Evolutionary conservation across 495 filamentous ascomycete species (phyloP).

Genomic region (Xylaria flabelliformis): DNA sequence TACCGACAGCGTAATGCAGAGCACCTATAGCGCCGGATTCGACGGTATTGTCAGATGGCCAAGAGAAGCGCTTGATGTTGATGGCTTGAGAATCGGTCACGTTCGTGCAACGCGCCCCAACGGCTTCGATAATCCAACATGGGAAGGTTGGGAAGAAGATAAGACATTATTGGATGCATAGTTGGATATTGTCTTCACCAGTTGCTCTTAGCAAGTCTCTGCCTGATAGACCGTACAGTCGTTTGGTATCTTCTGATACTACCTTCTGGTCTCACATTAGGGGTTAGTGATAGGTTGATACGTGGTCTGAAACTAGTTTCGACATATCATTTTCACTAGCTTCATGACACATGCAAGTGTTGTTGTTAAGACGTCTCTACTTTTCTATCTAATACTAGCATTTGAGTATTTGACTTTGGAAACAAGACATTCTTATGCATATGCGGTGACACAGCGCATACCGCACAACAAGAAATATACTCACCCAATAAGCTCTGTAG

Average conservation of each 20-base stretch:
- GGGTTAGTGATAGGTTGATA: background rate
- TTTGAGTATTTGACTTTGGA: background rate
- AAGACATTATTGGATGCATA: conserved; percentile 42
- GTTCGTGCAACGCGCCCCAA: conserved; percentile 62
- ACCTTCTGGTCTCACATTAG: conserved; percentile 17
- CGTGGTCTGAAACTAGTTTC: background rate
- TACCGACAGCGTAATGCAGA: conserved; percentile 51
- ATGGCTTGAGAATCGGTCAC: conserved; percentile 60
- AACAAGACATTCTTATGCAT: background rate
- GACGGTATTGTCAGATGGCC: conserved; percentile 56
- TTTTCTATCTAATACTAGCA: background rate
- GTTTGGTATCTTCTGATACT: conserved; percentile 9
- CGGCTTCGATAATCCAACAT: conserved; percentile 60
- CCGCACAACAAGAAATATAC: conserved; percentile 3
- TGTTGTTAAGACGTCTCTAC: background rate
- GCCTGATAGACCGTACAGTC: background rate
- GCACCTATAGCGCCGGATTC: conserved; percentile 55
- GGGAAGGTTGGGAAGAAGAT: conserved; percentile 56
- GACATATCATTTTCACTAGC: background rate
- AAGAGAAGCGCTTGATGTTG: conserved; percentile 54
- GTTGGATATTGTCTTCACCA: conserved; percentile 22
- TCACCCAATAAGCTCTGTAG: background rate
- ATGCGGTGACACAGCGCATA: background rate
- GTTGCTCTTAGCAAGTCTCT: conserved; percentile 18
- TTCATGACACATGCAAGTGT: conserved; percentile 5